Evolutionary conservation across 2,329 filamentous ascomycete genomes (phyloP).

Genomic region (Nigrospora sphaerica): DNA sequence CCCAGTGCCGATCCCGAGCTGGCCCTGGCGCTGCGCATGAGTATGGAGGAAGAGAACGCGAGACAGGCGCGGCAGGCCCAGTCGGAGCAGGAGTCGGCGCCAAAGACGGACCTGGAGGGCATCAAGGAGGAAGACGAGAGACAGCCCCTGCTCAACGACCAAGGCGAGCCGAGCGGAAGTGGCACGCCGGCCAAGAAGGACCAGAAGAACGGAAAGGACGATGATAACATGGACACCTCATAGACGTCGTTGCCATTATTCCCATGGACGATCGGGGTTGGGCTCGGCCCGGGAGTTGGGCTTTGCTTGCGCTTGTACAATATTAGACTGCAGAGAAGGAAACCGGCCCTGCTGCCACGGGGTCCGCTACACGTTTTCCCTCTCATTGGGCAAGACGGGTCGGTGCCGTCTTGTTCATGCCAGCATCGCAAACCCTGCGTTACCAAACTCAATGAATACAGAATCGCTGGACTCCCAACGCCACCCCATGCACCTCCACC

Average conservation of each 20-base stretch:
- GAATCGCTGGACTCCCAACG: no score
- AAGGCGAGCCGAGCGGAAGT: slow-evolving; percentile 57
- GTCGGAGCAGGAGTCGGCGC: slow-evolving; percentile 64
- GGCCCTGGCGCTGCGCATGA: slow-evolving; percentile 91
- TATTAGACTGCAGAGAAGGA: slow-evolving; percentile 2
- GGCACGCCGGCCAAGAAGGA: slow-evolving; percentile 36
- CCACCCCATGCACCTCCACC: no score
- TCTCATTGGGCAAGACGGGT: no score
- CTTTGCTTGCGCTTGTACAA: slow-evolving; percentile 1
- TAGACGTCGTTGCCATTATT: slow-evolving; percentile 26
- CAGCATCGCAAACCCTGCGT: no score
- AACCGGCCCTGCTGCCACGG: no score
- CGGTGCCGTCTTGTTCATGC: no score
- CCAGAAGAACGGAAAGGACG: slow-evolving; percentile 44
- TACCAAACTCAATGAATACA: no score
- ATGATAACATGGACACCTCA: slow-evolving; percentile 89
- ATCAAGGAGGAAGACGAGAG: slow-evolving; percentile 76
- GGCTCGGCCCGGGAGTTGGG: no score
- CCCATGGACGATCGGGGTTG: no score
- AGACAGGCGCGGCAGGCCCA: slow-evolving; percentile 80
- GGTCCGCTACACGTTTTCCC: no score
- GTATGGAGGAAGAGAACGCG: slow-evolving; percentile 96
- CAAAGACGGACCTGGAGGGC: slow-evolving; percentile 70
- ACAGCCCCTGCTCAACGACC: slow-evolving; percentile 55
- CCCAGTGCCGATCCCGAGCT: slow-evolving; percentile 88